Evolutionary conservation across 805 yeast genomes (phyloP), one percentile per base, ranked within the genome.

Genomic region (Ogataea paraovalis): DNA sequence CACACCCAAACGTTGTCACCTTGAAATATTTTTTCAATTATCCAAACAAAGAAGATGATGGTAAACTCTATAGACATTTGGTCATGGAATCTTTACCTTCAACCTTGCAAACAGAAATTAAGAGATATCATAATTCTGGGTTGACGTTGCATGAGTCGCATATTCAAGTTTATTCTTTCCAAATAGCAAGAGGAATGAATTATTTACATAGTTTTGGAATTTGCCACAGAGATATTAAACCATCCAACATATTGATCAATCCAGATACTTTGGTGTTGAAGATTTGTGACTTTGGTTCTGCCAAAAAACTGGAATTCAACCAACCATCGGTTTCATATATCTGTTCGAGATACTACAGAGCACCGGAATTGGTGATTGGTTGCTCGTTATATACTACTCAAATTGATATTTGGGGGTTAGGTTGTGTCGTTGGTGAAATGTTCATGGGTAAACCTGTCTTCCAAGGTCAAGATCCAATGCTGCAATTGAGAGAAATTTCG

Each of bases 401-500:
- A 61, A 92, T 94, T 49, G 99, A 94, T 66, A 85, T 91, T 59
- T 94, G 99, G 99, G 96, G 97, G 16, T 73, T 92, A 50, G 99
- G 98, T 1, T 92, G 99, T 71, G 96, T 94, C 32, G 71, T 94
- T 50, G 97, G 97, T 13, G 99, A 94, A 68, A 83, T 94, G 87
- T 75, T 85, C 47, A 76, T 90, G 52, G 97, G 97, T 14, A 83
- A 81, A 62, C 96, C 98, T 1, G 81, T 94, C n/a, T 94, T 94
- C 71, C 96, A 91, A 68, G 98, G 99, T 41, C 87, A 83, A 57
- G 85, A 87, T 51, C 96, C 96, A 44, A 78, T 84, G 62, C 76
- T 88, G 53, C 99, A 94, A 67, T 73, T 94, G 53, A 83, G 92
- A 55, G 96, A 92, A 62, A 90, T 94, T 51, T 83, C 96, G 34